Evolutionary conservation across 2,329 filamentous ascomycete species (phyloP), one percentile per base, ranked within the genome.

Genomic region (Corynespora cassiicola): DNA sequence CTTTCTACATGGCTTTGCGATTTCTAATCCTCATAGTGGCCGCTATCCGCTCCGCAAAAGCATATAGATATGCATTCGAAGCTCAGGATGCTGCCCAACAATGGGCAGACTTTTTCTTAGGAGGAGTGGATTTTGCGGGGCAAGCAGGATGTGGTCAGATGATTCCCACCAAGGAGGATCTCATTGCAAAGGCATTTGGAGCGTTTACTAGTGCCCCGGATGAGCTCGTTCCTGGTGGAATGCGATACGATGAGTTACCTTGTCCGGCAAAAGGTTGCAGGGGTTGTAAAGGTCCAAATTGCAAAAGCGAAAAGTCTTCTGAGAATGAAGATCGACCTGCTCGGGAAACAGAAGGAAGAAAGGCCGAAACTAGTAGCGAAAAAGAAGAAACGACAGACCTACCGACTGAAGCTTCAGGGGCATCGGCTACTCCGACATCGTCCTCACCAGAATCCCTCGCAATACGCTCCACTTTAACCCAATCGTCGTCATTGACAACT

Each of bases 191-290:
- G 15, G n/a, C n/a, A n/a, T 38, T 43, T 16, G 11, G 37, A 18
- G 39, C 37, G 8, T 38, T 43, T 14, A 29, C 39, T 18, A 19
- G 34, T 29, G 39, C 30, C 15, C 39, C 39, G 18, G 39, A 43
- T 23, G 34, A 22, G 21, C 28, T 33, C 20, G 17, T 43, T 8
- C 39, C 39, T 17, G 39, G n/a, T n/a, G n/a, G 19, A 16, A 29
- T 43, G n/a, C 28, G 38, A 24, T 43, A 38, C 23, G 28, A 37
- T 14, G 24, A 31, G 9, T n/a, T 43, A 29, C 39, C 39, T 23
- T 43, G 41, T 31, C 29, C 36, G n/a, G n/a, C 23, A 27, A 28
- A 15, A 24, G 33, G 11, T 27, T 27, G 24, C 27, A 36, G 33
- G 33, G 22, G 15, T 36, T 36, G 22, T 12, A 28, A 17, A 20